Conservation (phyloP, 208 protist genomes). For the Blastocrithidia nonstop region DNA sequence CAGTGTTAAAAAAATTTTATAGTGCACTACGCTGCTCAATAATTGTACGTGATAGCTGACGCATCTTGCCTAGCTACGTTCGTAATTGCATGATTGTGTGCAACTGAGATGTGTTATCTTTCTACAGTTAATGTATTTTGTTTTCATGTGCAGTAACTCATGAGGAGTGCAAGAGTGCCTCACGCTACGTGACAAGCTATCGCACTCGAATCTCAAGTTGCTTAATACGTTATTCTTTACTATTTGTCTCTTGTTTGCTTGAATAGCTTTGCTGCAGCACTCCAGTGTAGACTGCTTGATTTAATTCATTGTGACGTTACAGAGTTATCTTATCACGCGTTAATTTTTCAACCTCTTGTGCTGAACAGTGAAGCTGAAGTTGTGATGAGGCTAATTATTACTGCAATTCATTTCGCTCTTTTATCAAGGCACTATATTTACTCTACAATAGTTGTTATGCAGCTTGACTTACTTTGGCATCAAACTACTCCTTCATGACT, state of each 20-base stretch:
- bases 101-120: conserved; percentile 24
- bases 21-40: conserved; percentile 54
- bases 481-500: conserved; percentile 43
- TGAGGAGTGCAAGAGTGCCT: too few species aligned
- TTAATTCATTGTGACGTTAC: conserved; percentile 27
- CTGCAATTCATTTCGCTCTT: too few species aligned
- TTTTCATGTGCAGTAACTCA: too few species aligned
- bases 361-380: too few species aligned
- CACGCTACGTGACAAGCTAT: too few species aligned
- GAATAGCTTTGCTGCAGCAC: conserved; percentile 29
- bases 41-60: conserved; percentile 25
- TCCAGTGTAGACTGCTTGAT: conserved; percentile 37
- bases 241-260: conserved; percentile 18
- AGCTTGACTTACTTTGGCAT: conserved; percentile 30
- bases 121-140: conserved; percentile 20
- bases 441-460: conserved; percentile 22
- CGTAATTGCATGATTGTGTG: conserved; percentile 23
- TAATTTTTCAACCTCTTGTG: too few species aligned
- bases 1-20: conserved; percentile 65
- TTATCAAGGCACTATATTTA: conserved; percentile 13
- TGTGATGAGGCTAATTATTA: too few species aligned
- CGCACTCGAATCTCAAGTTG: conserved; percentile 32
- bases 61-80: conserved; percentile 31
- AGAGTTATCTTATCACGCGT: too few species aligned
- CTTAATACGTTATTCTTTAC: conserved; percentile 32